Base-by-base conservation (phyloP, 2,329 filamentous ascomycete genomes). In the Pleurostoma richardsiae region DNA sequence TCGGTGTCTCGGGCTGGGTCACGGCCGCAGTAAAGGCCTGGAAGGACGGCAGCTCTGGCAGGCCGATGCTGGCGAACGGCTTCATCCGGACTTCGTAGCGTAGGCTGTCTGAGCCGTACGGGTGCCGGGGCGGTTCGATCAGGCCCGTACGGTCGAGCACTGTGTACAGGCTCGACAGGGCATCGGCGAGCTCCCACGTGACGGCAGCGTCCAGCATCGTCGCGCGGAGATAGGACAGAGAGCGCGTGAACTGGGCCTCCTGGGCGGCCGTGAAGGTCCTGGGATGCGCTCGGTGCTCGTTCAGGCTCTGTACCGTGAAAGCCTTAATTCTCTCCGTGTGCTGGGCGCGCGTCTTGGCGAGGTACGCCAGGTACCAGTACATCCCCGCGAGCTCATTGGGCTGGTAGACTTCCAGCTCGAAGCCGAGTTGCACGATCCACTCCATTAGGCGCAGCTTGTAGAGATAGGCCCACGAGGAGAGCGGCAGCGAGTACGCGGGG, bases 371-470 rank as follows among this genome's bases (percentile, higher is more conserved):
- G 63, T 96, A 90, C 83, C 87, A 94, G 65, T 97, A 97, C 87
- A 96, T 95, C 28, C 82, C 83, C 1, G 83, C 79, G 7, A 94
- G 74, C 64, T 99, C 94, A 62, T 95, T 86, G 0, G 83, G 77
- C 45, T 92, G 83, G 65, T 97, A 97, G 7, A 96, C 80, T 40
- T 92, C 85, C 10, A 96, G 83, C 66, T 99, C 94, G 63, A 99
- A 97, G 10, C 95, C 94, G 30, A 96, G 81, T 60, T 96, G 88
- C 11, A 96, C 77, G 41, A 95, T 85, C 73, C 84, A 86, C 61
- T 92, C 86, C 77, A 96, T 89, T 58, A 92, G 82, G 30, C 80
- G 81, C n/a, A 96, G 76, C 65, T 96, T 97, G 66, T 95, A 88
- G 49, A 91, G 79, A 57, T 92, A 95, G 0, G 85, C 81, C 94